These are phyloP conservation scores for Astrephomene gubernaculifera DNA, from an alignment of 139 green algal genomes.

Conservation along the genomic window DNA sequence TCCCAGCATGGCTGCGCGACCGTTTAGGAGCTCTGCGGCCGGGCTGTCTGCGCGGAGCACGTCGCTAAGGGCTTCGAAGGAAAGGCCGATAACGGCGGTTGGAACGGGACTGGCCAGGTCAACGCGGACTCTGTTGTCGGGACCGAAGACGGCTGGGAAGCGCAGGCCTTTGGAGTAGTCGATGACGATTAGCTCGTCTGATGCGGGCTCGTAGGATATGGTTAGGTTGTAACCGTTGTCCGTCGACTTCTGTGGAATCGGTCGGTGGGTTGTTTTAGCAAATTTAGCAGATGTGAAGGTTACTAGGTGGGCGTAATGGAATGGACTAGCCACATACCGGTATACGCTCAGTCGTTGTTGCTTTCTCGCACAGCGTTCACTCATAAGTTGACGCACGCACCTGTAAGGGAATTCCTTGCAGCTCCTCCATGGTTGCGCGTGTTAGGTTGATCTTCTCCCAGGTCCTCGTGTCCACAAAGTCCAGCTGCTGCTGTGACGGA, in stretches of 20 bases:
- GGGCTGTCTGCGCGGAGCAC: conserved; percentile 38
- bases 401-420: conserved; percentile 36
- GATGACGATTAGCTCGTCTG: conserved; percentile 35
- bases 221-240: conserved; percentile 21
- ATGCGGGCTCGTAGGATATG: conserved; percentile 10
- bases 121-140: conserved; percentile 39
- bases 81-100: conserved; percentile 18
- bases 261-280: no score
- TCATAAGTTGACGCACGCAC: no score
- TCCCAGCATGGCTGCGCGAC: conserved; percentile 33
- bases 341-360: no score
- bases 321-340: no score
- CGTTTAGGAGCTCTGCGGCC: conserved; percentile 36
- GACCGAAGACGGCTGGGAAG: conserved; percentile 37
- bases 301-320: no score
- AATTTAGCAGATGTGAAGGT: no score
- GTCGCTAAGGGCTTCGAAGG: conserved; percentile 12
- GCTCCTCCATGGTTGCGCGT: conserved; percentile 12
- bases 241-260: conserved; percentile 38
- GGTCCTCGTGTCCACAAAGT: background rate
- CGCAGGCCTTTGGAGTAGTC: conserved; percentile 37
- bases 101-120: conserved; percentile 5
- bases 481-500: background rate
- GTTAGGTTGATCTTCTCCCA: conserved; percentile 4
- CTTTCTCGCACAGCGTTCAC: no score